Percentiles rank a stretch among this genome's conserved stretches.
phyloP scores from a whole-genome alignment of 2,329 filamentous ascomycete species.

The Apiospora saccharicola region DNA sequence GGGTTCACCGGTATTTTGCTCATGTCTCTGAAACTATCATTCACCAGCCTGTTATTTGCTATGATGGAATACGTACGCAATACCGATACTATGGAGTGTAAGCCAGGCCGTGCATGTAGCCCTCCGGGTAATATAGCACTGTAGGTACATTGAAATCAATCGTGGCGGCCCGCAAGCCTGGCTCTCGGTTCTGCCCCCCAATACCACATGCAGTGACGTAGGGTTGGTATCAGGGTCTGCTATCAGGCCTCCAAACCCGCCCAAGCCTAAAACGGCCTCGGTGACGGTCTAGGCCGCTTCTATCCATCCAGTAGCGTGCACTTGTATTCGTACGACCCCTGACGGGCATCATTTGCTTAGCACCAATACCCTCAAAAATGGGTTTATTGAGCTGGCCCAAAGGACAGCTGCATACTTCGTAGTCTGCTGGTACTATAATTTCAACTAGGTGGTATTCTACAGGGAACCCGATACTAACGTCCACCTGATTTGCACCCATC shows the following conservation, averaged over 20 bases:
- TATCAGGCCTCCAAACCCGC: neutral
- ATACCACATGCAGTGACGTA: conserved; percentile 6
- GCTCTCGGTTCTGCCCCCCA: conserved; percentile 10
- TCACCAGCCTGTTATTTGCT: neutral
- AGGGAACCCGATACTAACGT: conserved; percentile 29
- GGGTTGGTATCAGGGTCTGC: neutral
- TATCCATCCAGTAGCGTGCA: neutral
- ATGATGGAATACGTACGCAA: neutral
- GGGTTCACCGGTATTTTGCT: neutral
- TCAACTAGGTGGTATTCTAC: neutral
- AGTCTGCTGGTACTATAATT: neutral
- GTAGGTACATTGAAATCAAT: neutral
- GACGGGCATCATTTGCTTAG: neutral
- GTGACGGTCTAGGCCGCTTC: conserved; percentile 14
- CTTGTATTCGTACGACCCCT: neutral
- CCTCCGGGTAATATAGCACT: neutral
- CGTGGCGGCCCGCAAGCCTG: conserved; percentile 13
- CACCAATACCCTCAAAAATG: neutral
- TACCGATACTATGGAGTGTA: neutral
- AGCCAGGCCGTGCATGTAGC: neutral
- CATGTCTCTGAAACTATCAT: neutral
- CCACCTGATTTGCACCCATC: neutral
- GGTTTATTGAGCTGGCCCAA: neutral
- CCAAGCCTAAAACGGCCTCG: conserved; percentile 17
- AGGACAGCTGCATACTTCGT: neutral